Conservation (phyloP, 2,329 filamentous ascomycete species). For the Alternaria arborescens region DNA sequence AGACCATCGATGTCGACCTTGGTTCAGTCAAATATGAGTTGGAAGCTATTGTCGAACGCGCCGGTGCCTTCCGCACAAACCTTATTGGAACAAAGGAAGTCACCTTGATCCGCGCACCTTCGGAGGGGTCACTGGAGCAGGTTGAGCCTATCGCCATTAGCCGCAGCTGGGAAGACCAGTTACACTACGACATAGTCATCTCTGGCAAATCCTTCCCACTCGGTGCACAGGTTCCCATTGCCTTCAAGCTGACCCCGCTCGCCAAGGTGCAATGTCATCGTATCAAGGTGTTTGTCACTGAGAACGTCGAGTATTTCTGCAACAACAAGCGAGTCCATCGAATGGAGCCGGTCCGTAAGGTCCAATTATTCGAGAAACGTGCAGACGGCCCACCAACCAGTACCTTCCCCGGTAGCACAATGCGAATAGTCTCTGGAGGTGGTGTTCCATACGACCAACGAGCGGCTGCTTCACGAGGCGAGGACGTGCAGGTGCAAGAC, state of each 20-base stretch:
- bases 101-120: constrained; percentile 81
- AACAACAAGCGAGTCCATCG: constrained; percentile 84
- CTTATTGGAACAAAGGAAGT: constrained; percentile 84
- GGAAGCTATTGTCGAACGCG: constrained; percentile 83
- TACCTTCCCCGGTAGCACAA: constrained; percentile 76
- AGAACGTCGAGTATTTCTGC: constrained; percentile 91
- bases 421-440: constrained; percentile 80
- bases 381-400: constrained; percentile 79
- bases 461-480: constrained; percentile 64
- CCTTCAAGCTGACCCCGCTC: constrained; percentile 90
- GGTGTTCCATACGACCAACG: constrained; percentile 74
- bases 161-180: constrained; percentile 91
- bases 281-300: constrained; percentile 89
- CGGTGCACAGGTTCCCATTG: constrained; percentile 86
- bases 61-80: constrained; percentile 90
- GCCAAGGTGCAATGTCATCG: constrained; percentile 94
- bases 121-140: constrained; percentile 87
- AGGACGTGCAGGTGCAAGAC: constrained; percentile 63
- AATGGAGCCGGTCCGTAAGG: constrained; percentile 83
- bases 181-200: constrained; percentile 96
- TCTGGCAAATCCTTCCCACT: constrained; percentile 95
- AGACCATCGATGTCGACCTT: constrained; percentile 87
- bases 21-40: constrained; percentile 89
- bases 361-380: constrained; percentile 86
- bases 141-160: constrained; percentile 94